These are phyloP conservation scores for Metschnikowia gelsemii DNA, from an alignment of 805 yeast species.

Conservation along the genomic window DNA sequence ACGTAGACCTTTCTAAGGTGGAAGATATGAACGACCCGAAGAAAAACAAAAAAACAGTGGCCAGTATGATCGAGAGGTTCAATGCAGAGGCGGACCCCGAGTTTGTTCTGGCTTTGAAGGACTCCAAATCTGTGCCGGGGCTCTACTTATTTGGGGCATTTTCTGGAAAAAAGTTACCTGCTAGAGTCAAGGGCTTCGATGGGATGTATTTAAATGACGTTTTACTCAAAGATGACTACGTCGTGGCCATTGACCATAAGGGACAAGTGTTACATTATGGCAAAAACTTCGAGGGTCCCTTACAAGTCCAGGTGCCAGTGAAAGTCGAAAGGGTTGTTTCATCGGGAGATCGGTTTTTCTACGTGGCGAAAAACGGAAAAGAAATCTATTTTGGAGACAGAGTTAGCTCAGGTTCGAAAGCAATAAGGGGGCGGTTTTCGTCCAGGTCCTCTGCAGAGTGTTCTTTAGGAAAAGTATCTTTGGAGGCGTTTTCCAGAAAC, in stretches of 20 bases:
- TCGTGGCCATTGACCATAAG: constrained; percentile 60
- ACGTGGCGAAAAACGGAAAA: constrained; percentile 37
- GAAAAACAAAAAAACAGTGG: constrained; percentile 28
- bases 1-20: constrained; percentile 41
- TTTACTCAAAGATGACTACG: constrained; percentile 43
- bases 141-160: constrained; percentile 37
- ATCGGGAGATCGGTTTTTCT: constrained; percentile 53
- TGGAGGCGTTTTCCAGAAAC: constrained; percentile 19
- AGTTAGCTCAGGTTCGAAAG: constrained; percentile 12
- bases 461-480: constrained; percentile 1
- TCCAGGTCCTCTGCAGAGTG: constrained; percentile 7
- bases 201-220: constrained; percentile 57
- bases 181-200: constrained; percentile 64
- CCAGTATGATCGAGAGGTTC: constrained; percentile 29
- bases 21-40: constrained; percentile 32
- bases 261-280: constrained; percentile 81
- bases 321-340: constrained; percentile 34
- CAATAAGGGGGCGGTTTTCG: constrained; percentile 9
- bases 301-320: constrained; percentile 27
- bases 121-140: constrained; percentile 31
- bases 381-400: constrained; percentile 44
- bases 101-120: constrained; percentile 22
- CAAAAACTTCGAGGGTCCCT: constrained; percentile 22
- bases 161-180: constrained; percentile 48
- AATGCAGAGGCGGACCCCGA: constrained; percentile 23